phyloP scores from a whole-genome alignment of 768 basidiomycete species.

The Suillus lakei region DNA sequence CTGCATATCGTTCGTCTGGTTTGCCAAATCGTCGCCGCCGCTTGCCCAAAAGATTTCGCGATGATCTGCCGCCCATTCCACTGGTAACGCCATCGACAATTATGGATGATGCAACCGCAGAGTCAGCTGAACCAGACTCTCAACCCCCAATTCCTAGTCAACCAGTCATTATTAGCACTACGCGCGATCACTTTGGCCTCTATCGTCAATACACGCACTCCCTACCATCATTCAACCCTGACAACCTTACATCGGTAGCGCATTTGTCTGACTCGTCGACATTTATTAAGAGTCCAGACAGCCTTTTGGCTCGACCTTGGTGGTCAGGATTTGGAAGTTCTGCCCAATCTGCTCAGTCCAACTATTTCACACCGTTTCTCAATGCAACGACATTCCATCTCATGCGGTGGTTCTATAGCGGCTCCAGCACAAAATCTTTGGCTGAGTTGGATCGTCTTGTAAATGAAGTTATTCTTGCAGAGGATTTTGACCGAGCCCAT shows the following conservation, averaged over 20 bases:
- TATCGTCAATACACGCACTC: too few species aligned
- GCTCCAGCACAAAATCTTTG: slow-evolving; percentile 31
- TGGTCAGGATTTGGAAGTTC: neutral
- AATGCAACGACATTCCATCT: slow-evolving; percentile 30
- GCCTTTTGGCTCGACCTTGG: slow-evolving; percentile 1
- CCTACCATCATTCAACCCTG: too few species aligned
- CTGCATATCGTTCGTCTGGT: neutral
- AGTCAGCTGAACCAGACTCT: too few species aligned
- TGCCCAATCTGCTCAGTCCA: neutral
- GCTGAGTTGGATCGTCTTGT: slow-evolving; percentile 31
- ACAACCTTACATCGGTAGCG: too few species aligned
- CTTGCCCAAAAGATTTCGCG: neutral
- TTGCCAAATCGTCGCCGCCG: neutral
- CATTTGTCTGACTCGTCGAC: too few species aligned
- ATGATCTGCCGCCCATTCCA: slow-evolving; percentile 5
- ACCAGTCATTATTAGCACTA: too few species aligned
- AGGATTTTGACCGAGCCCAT: slow-evolving; percentile 17
- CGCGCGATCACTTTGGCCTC: too few species aligned
- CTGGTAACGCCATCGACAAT: slow-evolving; percentile 20
- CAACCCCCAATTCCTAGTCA: too few species aligned
- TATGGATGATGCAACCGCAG: too few species aligned
- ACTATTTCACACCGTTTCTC: slow-evolving; percentile 15
- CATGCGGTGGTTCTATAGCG: slow-evolving; percentile 37
- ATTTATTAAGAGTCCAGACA: too few species aligned
- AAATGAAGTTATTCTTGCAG: slow-evolving; percentile 16